Conservation (phyloP, 75 land plant genomes). For the Pinus taeda region DNA sequence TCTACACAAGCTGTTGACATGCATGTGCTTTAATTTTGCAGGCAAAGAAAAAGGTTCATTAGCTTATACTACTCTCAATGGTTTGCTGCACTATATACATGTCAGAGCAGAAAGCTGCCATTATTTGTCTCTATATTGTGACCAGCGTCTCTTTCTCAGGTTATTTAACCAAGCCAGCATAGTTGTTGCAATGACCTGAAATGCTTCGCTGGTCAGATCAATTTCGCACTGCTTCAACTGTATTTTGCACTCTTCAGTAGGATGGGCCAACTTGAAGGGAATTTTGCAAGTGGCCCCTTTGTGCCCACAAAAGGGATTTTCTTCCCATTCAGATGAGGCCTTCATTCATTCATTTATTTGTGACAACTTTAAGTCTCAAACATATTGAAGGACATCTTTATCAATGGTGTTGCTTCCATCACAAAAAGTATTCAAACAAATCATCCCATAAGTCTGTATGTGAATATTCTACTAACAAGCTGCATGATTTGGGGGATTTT, state of each 20-base stretch:
- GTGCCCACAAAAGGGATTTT: background rate
- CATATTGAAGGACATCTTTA: background rate
- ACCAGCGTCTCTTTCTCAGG: background rate
- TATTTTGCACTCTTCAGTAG: background rate
- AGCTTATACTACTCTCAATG: background rate
- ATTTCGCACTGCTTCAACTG: background rate
- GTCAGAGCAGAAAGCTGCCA: background rate
- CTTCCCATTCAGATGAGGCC: background rate
- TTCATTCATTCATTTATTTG: background rate
- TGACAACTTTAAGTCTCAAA: too few relatives aligned
- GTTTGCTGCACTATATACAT: background rate
- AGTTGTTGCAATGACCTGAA: background rate
- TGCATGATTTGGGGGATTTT: too few relatives aligned
- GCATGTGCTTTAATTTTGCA: background rate
- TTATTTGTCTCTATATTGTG: background rate
- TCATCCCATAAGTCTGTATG: too few relatives aligned
- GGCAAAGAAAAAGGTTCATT: background rate
- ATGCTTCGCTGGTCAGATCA: background rate
- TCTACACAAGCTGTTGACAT: background rate
- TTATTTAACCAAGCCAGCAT: background rate
- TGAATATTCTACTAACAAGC: too few relatives aligned
- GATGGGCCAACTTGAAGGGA: background rate
- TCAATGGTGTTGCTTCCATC: background rate
- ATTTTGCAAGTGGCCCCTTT: background rate
- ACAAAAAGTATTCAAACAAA: too few relatives aligned